Conservation (phyloP, 2,329 filamentous ascomycete species). For the Pseudogymnoascus sp. region DNA sequence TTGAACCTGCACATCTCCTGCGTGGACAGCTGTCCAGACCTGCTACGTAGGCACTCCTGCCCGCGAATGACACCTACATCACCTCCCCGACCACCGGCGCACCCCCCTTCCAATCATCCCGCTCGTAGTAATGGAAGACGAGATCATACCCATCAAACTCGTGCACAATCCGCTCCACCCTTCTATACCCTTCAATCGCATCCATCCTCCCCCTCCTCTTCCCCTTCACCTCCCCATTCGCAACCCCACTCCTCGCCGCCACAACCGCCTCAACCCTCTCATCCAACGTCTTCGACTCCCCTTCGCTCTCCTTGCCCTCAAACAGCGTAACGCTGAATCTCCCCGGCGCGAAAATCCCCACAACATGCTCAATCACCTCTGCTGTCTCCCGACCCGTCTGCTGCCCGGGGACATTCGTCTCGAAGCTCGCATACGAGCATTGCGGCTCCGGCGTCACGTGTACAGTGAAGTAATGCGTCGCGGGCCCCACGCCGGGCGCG, state of each 20-base stretch:
- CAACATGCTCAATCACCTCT: slow-evolving; percentile 88
- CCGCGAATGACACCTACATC: slow-evolving; percentile 11
- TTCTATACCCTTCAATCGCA: slow-evolving; percentile 72
- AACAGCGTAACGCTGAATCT: slow-evolving; percentile 96
- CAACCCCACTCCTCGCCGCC: slow-evolving; percentile 29
- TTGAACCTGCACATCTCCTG: not conserved
- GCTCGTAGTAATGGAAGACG: slow-evolving; percentile 93
- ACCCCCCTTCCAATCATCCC: slow-evolving; percentile 57
- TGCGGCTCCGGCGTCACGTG: slow-evolving; percentile 96
- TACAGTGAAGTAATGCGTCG: slow-evolving; percentile 88
- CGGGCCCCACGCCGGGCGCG: slow-evolving; percentile 36
- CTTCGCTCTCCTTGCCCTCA: slow-evolving; percentile 59
- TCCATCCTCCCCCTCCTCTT: slow-evolving; percentile 48
- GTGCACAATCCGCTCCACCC: slow-evolving; percentile 91
- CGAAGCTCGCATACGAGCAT: slow-evolving; percentile 96
- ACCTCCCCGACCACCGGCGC: slow-evolving; percentile 26
- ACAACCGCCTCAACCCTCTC: slow-evolving; percentile 24
- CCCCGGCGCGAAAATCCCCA: slow-evolving; percentile 93
- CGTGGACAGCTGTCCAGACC: not conserved
- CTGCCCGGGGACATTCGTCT: slow-evolving; percentile 89
- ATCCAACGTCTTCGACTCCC: slow-evolving; percentile 29
- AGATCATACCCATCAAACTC: slow-evolving; percentile 96
- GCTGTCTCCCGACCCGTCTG: slow-evolving; percentile 82
- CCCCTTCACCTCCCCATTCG: slow-evolving; percentile 11
- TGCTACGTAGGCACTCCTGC: not conserved